A percentile compares a stretch with the other conserved stretches of the same genome.
phyloP scores from a whole-genome alignment of 371 early-diverging fungal species.

The Ecytonucleospora hepatopenaei region DNA sequence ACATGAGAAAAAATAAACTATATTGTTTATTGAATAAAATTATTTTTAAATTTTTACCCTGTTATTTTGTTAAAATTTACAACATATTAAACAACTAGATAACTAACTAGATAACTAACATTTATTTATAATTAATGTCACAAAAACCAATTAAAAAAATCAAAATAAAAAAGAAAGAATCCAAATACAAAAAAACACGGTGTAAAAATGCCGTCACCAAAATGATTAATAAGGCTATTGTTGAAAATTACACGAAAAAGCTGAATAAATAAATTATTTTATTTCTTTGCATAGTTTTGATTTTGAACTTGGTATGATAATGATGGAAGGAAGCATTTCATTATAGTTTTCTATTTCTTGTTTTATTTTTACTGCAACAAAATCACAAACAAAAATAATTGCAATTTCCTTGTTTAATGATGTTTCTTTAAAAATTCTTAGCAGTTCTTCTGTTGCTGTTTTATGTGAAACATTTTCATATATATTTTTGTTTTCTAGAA shows the following conservation, averaged over 20 bases:
- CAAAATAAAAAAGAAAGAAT: background rate
- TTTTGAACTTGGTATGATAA: slow-evolving; percentile 41
- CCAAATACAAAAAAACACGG: background rate
- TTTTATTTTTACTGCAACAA: slow-evolving; percentile 37
- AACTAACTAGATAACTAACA: too few species aligned
- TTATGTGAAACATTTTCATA: slow-evolving; percentile 29
- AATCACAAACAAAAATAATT: slow-evolving; percentile 51
- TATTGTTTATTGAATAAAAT: too few species aligned
- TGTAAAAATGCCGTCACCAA: background rate
- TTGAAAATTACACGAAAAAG: slow-evolving; percentile 1
- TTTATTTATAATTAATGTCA: background rate
- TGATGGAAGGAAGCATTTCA: slow-evolving; percentile 43
- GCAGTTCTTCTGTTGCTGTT: slow-evolving; percentile 37
- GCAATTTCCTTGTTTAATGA: slow-evolving; percentile 47
- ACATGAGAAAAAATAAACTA: too few species aligned
- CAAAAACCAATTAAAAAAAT: background rate
- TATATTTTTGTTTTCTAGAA: slow-evolving; percentile 27
- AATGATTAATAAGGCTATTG: slow-evolving; percentile 1
- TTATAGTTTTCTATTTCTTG: slow-evolving; percentile 34
- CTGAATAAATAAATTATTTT: slow-evolving; percentile 6
- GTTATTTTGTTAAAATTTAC: slow-evolving; percentile 12
- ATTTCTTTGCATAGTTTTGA: background rate
- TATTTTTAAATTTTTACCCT: too few species aligned
- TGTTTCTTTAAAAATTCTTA: slow-evolving; percentile 23
- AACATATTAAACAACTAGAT: too few species aligned